Base-by-base conservation (phyloP, 1,284 basidiomycete species). In the Golubevia pallescens region DNA sequence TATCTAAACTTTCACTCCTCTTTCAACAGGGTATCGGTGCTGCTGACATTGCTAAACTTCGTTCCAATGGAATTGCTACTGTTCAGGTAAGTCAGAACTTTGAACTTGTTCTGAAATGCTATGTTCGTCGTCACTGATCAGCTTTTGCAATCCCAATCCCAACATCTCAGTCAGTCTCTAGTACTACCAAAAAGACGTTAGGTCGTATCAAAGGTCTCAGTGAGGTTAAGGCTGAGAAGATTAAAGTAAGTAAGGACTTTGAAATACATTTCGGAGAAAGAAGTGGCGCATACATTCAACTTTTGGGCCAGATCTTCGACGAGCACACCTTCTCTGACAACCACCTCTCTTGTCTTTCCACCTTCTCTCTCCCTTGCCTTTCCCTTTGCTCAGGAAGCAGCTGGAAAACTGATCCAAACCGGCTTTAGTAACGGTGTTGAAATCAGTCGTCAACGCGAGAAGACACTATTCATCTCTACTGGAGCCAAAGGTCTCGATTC, bases 191-290 rank as follows among this genome's bases (percentile, higher is more conserved):
- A 19, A 38, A 53, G 16, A 60, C 21, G 10, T 32, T 38, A 20
- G n/a, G 21, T 20, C 21, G 34, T 20, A 24, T 60, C 32, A 60
- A 60, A 54, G 59, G 59, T 4, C 34, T 60, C 14, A 52, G 42
- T 54, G 59, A 60, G n/a, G n/a, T 52, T n/a, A 60, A 60, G 32
- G 59, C 42, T 6, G 59, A 60, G n/a, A 60, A 60, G 59, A 24
- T 60, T n/a, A 60, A 60, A n/a, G 59, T 60, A 19, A 20, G 20
- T 4, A 23, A 51, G 10, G 10, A 10, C 10, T 38, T 4, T 5
- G 10, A 10, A 38, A 10, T 38, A 7, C 6, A 6, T 56, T 21
- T 32, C 7, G 54, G 13, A 6, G 54, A 56, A 56, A 56, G 13
- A 1, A 6, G 20, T 7, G 20, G 10, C 20, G 54, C 54, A 21